These are phyloP conservation scores for Zarea fungicola DNA, from an alignment of 2,329 filamentous ascomycete species.

Conservation along the genomic window DNA sequence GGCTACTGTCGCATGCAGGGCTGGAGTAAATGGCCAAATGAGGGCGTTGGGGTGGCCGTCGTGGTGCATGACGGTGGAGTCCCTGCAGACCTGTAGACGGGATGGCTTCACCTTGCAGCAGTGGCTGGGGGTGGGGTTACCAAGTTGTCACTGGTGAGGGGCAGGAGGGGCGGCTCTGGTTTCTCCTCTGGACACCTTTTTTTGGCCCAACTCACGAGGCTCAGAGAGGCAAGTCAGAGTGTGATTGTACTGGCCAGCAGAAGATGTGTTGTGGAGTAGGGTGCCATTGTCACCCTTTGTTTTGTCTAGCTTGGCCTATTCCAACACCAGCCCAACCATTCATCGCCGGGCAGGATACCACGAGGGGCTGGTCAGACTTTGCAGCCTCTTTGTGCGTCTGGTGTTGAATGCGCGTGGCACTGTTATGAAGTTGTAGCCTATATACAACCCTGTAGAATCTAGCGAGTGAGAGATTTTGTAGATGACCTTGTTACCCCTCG, in stretches of 20 bases:
- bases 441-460: no score
- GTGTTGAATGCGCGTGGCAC: conserved; percentile 1
- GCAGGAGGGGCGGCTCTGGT: no score
- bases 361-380: conserved; percentile 5
- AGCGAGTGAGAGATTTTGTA: background rate
- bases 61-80: conserved; percentile 10
- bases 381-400: conserved; percentile 2
- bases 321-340: background rate
- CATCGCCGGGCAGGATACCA: conserved; percentile 4
- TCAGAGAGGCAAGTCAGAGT: background rate
- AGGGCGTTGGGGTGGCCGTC: conserved; percentile 4
- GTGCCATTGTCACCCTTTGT: conserved; percentile 1
- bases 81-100: no score
- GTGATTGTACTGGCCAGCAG: background rate
- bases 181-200: no score
- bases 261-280: background rate
- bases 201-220: no score
- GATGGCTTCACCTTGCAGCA: no score
- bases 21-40: conserved; percentile 4
- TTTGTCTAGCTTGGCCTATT: background rate
- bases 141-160: no score
- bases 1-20: no score
- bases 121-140: no score
- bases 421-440: background rate
- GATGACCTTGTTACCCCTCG: background rate